Conservation (phyloP, 148 eudicot species). For the Amaranthus hypochondriacus region DNA sequence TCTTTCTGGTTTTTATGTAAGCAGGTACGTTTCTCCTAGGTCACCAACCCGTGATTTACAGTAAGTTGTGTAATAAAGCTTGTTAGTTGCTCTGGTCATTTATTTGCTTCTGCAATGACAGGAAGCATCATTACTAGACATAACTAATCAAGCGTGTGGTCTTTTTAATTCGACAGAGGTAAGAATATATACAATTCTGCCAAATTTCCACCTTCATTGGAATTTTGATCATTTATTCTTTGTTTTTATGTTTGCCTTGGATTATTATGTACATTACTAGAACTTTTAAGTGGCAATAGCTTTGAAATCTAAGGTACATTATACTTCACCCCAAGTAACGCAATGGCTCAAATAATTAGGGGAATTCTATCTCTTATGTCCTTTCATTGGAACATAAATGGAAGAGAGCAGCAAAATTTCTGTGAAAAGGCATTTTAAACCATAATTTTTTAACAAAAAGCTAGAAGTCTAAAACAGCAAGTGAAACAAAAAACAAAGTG, state of each 20-base stretch:
- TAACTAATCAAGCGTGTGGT: slow-evolving; percentile 82
- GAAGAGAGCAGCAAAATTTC: neutral
- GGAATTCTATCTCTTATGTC: too few species aligned
- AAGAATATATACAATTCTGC: slow-evolving; percentile 5
- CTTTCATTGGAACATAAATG: too few species aligned
- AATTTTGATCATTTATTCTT: neutral
- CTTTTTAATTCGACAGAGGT: slow-evolving; percentile 77
- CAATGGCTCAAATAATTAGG: too few species aligned
- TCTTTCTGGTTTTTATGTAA: slow-evolving; percentile 95
- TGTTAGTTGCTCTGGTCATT: neutral
- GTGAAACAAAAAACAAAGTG: too few species aligned
- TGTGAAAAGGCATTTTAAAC: neutral
- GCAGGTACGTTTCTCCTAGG: slow-evolving; percentile 46
- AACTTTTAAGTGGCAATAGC: slow-evolving; percentile 1
- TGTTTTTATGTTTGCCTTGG: neutral
- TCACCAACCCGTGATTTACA: neutral
- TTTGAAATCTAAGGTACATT: too few species aligned
- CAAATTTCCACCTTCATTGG: neutral
- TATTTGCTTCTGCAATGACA: slow-evolving; percentile 24
- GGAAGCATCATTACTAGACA: slow-evolving; percentile 89
- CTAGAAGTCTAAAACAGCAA: neutral
- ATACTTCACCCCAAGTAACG: too few species aligned
- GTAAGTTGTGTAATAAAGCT: neutral
- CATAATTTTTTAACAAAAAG: neutral
- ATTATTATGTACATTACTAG: neutral